Evolutionary conservation across 148 eudicot genomes (phyloP).

Genomic region (Suaeda aralocaspica): DNA sequence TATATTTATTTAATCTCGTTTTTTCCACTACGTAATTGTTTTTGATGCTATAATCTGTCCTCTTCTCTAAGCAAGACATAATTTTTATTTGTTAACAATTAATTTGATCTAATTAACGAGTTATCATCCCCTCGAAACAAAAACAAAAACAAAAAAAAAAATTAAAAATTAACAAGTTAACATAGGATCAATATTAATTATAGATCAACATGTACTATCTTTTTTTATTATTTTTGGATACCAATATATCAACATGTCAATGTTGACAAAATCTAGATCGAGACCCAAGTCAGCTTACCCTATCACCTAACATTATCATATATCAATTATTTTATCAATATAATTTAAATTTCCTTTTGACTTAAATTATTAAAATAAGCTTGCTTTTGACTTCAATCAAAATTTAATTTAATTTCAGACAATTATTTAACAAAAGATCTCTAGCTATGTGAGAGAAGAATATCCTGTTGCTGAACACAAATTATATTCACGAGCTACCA

Average conservation of each 20-base stretch:
- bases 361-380: background rate
- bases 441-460: background rate
- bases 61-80: no score
- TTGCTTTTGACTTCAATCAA: constrained; percentile 21
- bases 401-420: no score
- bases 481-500: constrained; percentile 7
- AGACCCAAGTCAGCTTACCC: constrained; percentile 37
- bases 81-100: no score
- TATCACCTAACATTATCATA: constrained; percentile 28
- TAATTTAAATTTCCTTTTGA: constrained; percentile 6
- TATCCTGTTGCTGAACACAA: constrained; percentile 2
- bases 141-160: no score
- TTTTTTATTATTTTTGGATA: no score
- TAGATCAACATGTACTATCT: constrained; percentile 1
- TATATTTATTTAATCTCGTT: no score
- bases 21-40: no score
- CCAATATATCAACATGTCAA: constrained; percentile 5
- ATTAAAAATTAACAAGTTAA: background rate
- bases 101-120: no score
- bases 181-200: background rate
- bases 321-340: background rate
- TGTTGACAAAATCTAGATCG: constrained; percentile 10
- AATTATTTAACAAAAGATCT: background rate
- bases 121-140: no score
- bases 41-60: no score